A percentile compares a stretch with the other conserved stretches of the same genome.
phyloP scores from a whole-genome alignment of 495 filamentous ascomycete genomes.

The Aspergillus heteromorphus region DNA sequence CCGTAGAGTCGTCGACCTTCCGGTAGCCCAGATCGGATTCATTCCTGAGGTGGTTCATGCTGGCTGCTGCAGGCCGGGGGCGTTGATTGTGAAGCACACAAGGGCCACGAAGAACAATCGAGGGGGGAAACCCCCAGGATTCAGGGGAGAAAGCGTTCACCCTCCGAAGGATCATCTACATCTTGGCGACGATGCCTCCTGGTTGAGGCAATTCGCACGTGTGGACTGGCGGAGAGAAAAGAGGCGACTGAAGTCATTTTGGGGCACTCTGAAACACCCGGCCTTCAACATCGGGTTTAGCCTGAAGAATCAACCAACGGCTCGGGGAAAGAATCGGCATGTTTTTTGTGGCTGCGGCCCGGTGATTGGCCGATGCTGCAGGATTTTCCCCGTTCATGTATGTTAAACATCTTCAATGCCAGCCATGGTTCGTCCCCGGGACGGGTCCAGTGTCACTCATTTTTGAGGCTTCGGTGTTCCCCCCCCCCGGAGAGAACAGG shows the following conservation, averaged over 20 bases:
- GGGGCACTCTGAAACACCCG: background rate
- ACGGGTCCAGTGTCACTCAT: too few relatives aligned
- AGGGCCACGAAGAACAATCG: background rate
- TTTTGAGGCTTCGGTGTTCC: too few relatives aligned
- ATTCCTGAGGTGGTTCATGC: conserved; percentile 17
- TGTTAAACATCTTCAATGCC: too few relatives aligned
- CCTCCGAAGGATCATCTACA: background rate
- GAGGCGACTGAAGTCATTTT: background rate
- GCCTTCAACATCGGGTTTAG: background rate
- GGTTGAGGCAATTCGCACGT: background rate
- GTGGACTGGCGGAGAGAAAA: background rate
- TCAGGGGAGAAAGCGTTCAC: background rate
- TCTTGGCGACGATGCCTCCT: background rate
- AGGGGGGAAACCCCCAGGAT: background rate
- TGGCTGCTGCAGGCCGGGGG: background rate
- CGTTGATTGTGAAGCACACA: background rate
- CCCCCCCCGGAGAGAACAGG: too few relatives aligned
- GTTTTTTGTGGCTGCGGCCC: background rate
- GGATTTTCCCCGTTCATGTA: too few relatives aligned
- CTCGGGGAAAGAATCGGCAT: background rate
- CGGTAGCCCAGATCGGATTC: conserved; percentile 18
- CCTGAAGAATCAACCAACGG: background rate
- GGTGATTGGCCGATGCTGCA: background rate
- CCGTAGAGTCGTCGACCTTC: conserved; percentile 9
- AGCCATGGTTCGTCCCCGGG: too few relatives aligned